Base-by-base conservation (phyloP, 192 early-diverging fungal genomes). In the Fimicolochytrium jonesii region DNA sequence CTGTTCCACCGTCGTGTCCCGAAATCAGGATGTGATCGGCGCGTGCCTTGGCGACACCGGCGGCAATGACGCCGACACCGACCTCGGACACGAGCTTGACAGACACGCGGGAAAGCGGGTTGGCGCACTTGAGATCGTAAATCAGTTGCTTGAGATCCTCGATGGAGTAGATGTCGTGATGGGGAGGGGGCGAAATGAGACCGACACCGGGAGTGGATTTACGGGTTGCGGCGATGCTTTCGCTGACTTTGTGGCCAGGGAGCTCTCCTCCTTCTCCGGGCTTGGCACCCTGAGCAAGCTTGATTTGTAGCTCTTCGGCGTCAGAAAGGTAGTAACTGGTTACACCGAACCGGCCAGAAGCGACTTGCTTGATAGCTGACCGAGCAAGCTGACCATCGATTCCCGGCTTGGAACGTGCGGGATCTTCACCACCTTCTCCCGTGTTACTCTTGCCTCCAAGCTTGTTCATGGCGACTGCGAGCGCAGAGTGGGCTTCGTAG, bases 241-340 rank as follows among this genome's bases (percentile, higher is more conserved):
- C 73, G 39, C 60, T 50, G 32, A 83, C 81, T 64, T 83, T 83
- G 74, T 84, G 71, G 17, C 82, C 82, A 62, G 83, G 86, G 43
- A 88, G 69, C 77, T 92, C 87, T 76, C 94, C 96, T 61, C 96
- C 94, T 78, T 98, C 94, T 47, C 96, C 96, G 17, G 96, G 92
- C 77, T 97, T 98, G 44, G 96, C 96, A 55, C 96, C 96, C 74
- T 98, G 96, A 5, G 96, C 96, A 88, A 98, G 91, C 83, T 98
- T 98, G 85, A 98, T 98, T 69, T 98, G 96, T 22, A 98, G 82
- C 77, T 98, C 94, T 59, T 98, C 92, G 2, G 94, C 84, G 69
- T 98, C 92, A 1, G 92, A 83, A 33, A 97, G 83, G 67, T 98
- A 98, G 70, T 84, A 91, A 56, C 86, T 87, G 46, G 96, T 98